Percentiles rank a stretch among this genome's conserved stretches.
Evolutionary conservation across 495 filamentous ascomycete species (phyloP).

Genomic region (Xylaria flabelliformis): DNA sequence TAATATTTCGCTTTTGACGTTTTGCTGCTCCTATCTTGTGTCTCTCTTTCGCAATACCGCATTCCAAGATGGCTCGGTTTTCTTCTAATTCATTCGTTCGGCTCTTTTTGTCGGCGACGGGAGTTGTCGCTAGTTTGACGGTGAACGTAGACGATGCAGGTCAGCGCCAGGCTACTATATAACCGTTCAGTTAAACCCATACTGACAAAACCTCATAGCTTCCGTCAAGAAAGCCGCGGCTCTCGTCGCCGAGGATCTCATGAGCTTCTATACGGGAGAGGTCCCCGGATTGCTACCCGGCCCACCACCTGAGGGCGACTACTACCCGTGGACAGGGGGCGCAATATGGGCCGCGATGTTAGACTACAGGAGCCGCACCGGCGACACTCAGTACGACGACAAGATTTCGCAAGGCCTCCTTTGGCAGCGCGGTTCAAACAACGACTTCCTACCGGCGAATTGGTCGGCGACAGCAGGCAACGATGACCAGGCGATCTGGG

Average conservation of each 20-base stretch:
- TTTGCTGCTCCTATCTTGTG: not conserved
- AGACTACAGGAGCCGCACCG: slow-evolving; percentile 75
- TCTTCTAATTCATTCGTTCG: slow-evolving; percentile 23
- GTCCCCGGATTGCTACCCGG: slow-evolving; percentile 59
- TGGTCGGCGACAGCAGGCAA: slow-evolving; percentile 74
- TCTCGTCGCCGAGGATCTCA: slow-evolving; percentile 62
- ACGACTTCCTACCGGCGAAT: slow-evolving; percentile 69
- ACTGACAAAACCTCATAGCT: slow-evolving; percentile 40
- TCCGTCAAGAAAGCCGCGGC: slow-evolving; percentile 63
- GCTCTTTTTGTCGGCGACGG: slow-evolving; percentile 32
- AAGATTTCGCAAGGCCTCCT: slow-evolving; percentile 63
- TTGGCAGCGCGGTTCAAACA: slow-evolving; percentile 60
- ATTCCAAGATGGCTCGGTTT: slow-evolving; percentile 31
- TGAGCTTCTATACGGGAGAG: slow-evolving; percentile 61
- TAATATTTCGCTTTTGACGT: too few species aligned
- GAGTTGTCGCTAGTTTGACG: slow-evolving; percentile 31
- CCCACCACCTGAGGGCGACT: slow-evolving; percentile 30
- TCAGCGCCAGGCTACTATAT: slow-evolving; percentile 19
- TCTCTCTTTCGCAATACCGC: slow-evolving; percentile 14
- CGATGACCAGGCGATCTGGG: slow-evolving; percentile 79
- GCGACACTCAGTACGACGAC: slow-evolving; percentile 68
- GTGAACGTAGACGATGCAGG: slow-evolving; percentile 38
- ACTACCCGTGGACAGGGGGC: slow-evolving; percentile 64
- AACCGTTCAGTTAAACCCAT: not conserved
- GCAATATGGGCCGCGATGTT: slow-evolving; percentile 70